Conservation (phyloP, 805 yeast genomes). For the Yarrowia sp. region DNA sequence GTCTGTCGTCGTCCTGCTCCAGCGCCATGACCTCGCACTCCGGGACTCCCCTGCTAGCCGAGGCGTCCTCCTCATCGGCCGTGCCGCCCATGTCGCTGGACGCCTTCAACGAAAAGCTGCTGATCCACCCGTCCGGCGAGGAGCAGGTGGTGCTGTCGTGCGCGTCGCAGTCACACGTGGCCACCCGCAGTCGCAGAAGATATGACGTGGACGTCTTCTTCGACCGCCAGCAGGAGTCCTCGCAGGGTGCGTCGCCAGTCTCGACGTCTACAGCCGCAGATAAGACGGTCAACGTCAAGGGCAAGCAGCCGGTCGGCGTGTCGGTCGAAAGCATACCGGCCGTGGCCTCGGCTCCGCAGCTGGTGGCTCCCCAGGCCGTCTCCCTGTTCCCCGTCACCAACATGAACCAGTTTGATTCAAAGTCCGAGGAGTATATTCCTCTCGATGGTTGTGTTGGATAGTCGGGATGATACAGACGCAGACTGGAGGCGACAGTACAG, state of each 20-base stretch:
- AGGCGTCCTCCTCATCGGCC: slow-evolving; percentile 16
- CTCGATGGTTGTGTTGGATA: slow-evolving; percentile 19
- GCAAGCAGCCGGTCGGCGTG: slow-evolving; percentile 5
- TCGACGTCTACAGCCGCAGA: background rate
- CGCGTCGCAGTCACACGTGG: slow-evolving; percentile 26
- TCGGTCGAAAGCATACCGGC: slow-evolving; percentile 1
- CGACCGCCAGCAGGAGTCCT: slow-evolving; percentile 15
- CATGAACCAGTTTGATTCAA: slow-evolving; percentile 37
- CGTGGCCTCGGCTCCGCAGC: background rate
- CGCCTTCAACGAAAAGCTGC: slow-evolving; percentile 31
- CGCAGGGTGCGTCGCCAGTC: background rate
- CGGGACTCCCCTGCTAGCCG: slow-evolving; percentile 19
- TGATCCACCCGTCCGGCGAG: slow-evolving; percentile 33
- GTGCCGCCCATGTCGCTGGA: slow-evolving; percentile 34
- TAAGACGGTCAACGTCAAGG: background rate
- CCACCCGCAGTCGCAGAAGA: slow-evolving; percentile 30
- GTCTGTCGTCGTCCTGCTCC: slow-evolving; percentile 36
- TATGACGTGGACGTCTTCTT: slow-evolving; percentile 36
- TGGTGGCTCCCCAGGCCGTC: background rate
- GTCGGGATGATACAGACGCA: no score
- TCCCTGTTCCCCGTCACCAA: slow-evolving; percentile 26
- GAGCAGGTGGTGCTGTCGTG: slow-evolving; percentile 28
- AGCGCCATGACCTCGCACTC: slow-evolving; percentile 36
- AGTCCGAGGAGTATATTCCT: slow-evolving; percentile 29
- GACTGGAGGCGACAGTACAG: no score